These are phyloP conservation scores for Ichthyophthirius multifiliis DNA, from an alignment of 169 alveolate species.

Conservation along the genomic window DNA sequence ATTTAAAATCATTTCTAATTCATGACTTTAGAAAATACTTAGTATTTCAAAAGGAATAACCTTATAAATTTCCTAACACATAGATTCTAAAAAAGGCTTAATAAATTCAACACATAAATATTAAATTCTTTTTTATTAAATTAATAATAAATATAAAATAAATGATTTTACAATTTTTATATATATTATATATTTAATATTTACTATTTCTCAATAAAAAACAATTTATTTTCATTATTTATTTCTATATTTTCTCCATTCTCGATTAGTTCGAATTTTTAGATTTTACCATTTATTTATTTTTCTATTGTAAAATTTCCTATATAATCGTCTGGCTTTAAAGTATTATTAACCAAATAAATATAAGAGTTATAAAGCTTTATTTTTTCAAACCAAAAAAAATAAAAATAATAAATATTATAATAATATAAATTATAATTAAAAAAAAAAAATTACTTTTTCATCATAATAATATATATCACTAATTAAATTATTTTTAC, in stretches of 20 bases:
- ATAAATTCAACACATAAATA: constrained; percentile 44
- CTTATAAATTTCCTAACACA: constrained; percentile 36
- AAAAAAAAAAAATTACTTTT: constrained; percentile 26
- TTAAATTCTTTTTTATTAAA: constrained; percentile 38
- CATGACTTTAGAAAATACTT: constrained; percentile 46
- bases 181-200: background rate
- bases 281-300: constrained; percentile 22
- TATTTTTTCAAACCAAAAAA: background rate
- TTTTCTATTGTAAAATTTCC: constrained; percentile 26
- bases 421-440: background rate
- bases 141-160: background rate
- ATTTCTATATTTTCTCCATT: constrained; percentile 47
- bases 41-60: constrained; percentile 38
- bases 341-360: constrained; percentile 27
- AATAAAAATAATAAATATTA: background rate
- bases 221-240: constrained; percentile 39
- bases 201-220: constrained; percentile 26
- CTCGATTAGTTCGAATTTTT: constrained; percentile 44
- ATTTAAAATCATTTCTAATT: constrained; percentile 52
- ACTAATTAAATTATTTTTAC: constrained; percentile 35
- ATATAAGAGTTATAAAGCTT: constrained; percentile 45
- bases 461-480: constrained; percentile 60
- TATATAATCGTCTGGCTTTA: constrained; percentile 31
- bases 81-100: constrained; percentile 49
- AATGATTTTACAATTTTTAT: background rate